Conservation (phyloP, 2,329 filamentous ascomycete genomes). For the Sporothrix curviconia region DNA sequence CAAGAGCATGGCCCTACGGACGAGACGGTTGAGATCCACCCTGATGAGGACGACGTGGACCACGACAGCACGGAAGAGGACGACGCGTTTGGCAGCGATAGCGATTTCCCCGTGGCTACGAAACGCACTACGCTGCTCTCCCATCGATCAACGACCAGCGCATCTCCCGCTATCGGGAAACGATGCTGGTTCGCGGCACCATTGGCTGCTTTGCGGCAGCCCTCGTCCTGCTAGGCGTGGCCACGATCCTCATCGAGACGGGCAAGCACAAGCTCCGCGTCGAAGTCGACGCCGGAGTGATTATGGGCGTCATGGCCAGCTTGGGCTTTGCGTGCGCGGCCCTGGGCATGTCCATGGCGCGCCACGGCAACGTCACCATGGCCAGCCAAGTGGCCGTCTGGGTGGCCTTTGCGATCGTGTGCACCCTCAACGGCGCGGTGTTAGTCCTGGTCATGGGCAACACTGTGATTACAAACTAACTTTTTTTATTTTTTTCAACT, state of each 20-base stretch:
- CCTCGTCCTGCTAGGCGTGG: slow-evolving; percentile 57
- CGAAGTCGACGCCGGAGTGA: slow-evolving; percentile 68
- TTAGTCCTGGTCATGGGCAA: slow-evolving; percentile 45
- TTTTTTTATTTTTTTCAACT: background rate
- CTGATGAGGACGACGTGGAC: slow-evolving; percentile 19
- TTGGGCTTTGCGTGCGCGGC: slow-evolving; percentile 57
- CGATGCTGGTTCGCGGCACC: slow-evolving; percentile 48
- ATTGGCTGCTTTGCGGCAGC: slow-evolving; percentile 51
- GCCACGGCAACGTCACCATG: slow-evolving; percentile 38
- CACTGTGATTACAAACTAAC: slow-evolving; percentile 13
- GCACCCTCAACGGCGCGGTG: slow-evolving; percentile 44
- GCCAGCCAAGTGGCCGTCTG: slow-evolving; percentile 39
- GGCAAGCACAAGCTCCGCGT: slow-evolving; percentile 59
- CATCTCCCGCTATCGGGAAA: slow-evolving; percentile 45
- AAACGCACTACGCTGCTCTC: slow-evolving; percentile 46
- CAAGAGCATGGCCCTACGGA: background rate
- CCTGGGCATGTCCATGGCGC: slow-evolving; percentile 51
- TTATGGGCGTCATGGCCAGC: slow-evolving; percentile 62
- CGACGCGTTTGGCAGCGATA: slow-evolving; percentile 29
- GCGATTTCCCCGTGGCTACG: slow-evolving; percentile 46
- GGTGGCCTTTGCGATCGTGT: slow-evolving; percentile 38
- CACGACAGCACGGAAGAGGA: slow-evolving; percentile 38
- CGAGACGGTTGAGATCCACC: background rate
- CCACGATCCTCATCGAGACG: slow-evolving; percentile 59
- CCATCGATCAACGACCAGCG: slow-evolving; percentile 47